Evolutionary conservation across 345 rosid genomes (phyloP).

Genomic region (Sonneratia alba): DNA sequence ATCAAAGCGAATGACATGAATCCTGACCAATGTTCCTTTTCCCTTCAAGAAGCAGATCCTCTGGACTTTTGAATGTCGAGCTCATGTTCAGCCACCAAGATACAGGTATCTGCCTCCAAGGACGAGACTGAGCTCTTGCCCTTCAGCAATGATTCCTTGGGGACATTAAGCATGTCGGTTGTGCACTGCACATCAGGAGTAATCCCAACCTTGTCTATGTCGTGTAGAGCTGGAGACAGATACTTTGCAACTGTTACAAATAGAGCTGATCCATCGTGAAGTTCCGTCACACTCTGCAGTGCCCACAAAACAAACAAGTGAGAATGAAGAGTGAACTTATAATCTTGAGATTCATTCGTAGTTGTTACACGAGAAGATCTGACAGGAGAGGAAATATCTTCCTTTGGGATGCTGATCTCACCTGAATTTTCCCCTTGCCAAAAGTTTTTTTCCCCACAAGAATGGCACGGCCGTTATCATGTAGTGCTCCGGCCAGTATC

Average conservation of each 20-base stretch:
- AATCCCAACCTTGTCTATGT: slow-evolving; percentile 81
- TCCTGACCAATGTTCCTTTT: not conserved
- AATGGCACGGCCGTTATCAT: slow-evolving; percentile 85
- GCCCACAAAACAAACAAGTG: slow-evolving; percentile 2
- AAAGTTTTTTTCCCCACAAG: slow-evolving; percentile 81
- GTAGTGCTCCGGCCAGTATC: slow-evolving; percentile 83
- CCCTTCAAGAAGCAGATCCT: slow-evolving; percentile 59
- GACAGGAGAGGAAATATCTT: not conserved
- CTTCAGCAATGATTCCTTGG: slow-evolving; percentile 35
- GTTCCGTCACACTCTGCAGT: slow-evolving; percentile 65
- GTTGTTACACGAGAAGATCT: not conserved
- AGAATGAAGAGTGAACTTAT: not conserved
- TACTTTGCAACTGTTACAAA: slow-evolving; percentile 89
- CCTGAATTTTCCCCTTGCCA: slow-evolving; percentile 95
- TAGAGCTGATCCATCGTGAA: slow-evolving; percentile 86
- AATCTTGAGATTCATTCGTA: not conserved
- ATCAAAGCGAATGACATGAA: not conserved
- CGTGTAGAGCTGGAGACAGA: slow-evolving; percentile 75
- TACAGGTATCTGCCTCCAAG: slow-evolving; percentile 81
- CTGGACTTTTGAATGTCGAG: slow-evolving; percentile 49
- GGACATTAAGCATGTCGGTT: slow-evolving; percentile 48
- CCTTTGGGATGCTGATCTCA: slow-evolving; percentile 9
- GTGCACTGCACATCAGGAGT: slow-evolving; percentile 81
- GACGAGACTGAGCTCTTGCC: slow-evolving; percentile 36
- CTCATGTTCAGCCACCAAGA: slow-evolving; percentile 86